Evolutionary conservation across 1,139 yeast genomes (phyloP).

Genomic region (Yueomyces sp.): DNA sequence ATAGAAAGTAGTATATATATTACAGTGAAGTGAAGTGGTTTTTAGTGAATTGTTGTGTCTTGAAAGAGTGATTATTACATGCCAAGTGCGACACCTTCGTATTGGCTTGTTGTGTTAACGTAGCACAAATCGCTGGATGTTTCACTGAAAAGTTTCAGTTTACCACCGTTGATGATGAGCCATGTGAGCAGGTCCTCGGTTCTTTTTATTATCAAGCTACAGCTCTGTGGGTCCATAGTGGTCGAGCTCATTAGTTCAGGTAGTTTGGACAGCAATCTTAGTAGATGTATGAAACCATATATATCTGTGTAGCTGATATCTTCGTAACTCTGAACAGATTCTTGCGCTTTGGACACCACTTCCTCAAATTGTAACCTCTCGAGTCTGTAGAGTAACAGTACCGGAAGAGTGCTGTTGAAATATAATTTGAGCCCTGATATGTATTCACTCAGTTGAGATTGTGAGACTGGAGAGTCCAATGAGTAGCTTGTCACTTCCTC

Average conservation of each 20-base stretch:
- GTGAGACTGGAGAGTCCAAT: constrained; percentile 32
- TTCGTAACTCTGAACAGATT: constrained; percentile 1
- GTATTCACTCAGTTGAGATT: constrained; percentile 50
- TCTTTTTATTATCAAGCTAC: constrained; percentile 17
- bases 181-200: constrained; percentile 18
- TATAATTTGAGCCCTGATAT: constrained; percentile 58
- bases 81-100: constrained; percentile 24
- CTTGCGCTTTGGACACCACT: constrained; percentile 20
- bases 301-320: constrained; percentile 12
- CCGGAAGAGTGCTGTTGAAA: constrained; percentile 64
- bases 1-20: too few species aligned
- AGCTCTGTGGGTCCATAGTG: constrained; percentile 65
- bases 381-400: constrained; percentile 63
- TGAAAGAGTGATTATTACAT: constrained; percentile 7
- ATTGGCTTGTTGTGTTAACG: constrained; percentile 23
- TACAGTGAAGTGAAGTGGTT: too few species aligned
- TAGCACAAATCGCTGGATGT: constrained; percentile 10
- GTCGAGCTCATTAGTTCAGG: constrained; percentile 75
- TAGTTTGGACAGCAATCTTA: constrained; percentile 59
- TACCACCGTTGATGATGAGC: constrained; percentile 11
- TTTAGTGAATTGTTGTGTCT: too few species aligned
- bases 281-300: constrained; percentile 71
- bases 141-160: constrained; percentile 6
- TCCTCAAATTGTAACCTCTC: constrained; percentile 75
- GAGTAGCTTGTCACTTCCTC: constrained; percentile 13